A percentile compares a stretch with the other conserved stretches of the same genome.
phyloP scores from a whole-genome alignment of 352 stramenopile genomes.

The Pythium volutum region DNA sequence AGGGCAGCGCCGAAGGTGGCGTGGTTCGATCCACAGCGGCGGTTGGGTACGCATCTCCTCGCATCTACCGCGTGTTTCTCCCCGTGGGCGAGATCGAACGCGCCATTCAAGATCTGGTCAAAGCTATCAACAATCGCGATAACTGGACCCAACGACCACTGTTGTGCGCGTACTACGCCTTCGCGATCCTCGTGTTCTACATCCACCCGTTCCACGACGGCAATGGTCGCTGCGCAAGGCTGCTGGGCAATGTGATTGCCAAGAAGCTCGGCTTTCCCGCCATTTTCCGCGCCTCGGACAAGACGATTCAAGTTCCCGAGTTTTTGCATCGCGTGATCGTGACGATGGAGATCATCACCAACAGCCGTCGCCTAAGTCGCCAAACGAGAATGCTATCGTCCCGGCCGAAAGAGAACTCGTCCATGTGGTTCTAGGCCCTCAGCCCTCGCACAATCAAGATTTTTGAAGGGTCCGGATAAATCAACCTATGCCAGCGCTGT shows the following conservation, averaged over 20 bases:
- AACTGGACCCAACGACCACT: conserved; percentile 49
- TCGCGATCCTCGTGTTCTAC: conserved; percentile 77
- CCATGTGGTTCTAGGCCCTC: conserved; percentile 87
- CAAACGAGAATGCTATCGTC: conserved; percentile 46
- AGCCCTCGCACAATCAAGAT: too few relatives aligned
- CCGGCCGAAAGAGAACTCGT: conserved; percentile 61
- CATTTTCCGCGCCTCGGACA: conserved; percentile 64
- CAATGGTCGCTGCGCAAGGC: conserved; percentile 70
- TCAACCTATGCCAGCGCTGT: too few relatives aligned
- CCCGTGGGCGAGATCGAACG: conserved; percentile 54
- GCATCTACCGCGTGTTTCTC: conserved; percentile 81
- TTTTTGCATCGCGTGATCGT: conserved; percentile 74
- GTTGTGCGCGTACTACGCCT: conserved; percentile 74
- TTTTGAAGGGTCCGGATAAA: too few relatives aligned
- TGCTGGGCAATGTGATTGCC: conserved; percentile 71
- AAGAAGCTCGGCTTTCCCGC: conserved; percentile 67
- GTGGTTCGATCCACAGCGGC: conserved; percentile 53
- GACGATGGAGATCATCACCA: conserved; percentile 68
- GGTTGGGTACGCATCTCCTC: conserved; percentile 71
- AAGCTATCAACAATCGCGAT: conserved; percentile 41
- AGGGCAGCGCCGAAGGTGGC: conserved; percentile 40
- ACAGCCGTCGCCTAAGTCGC: conserved; percentile 46
- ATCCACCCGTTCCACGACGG: conserved; percentile 86
- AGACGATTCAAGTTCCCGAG: conserved; percentile 73
- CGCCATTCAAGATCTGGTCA: conserved; percentile 42